These are phyloP conservation scores for Viola pubescens DNA, from an alignment of 441 rosid species.

Conservation along the genomic window DNA sequence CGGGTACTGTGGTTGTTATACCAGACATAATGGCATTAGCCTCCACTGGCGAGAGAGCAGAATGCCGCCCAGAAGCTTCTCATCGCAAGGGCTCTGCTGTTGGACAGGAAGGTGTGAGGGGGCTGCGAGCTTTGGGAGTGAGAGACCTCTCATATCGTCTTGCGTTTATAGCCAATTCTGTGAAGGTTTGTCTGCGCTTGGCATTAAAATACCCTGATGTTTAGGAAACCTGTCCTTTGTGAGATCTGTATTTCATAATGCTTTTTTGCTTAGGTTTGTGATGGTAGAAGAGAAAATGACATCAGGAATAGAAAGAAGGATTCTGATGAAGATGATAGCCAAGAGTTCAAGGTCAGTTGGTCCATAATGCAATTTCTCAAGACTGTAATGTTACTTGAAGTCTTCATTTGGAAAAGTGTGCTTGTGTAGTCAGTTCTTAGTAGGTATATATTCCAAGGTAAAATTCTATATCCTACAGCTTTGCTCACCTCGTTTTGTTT, in stretches of 20 bases:
- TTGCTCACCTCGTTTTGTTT: conserved; percentile 15
- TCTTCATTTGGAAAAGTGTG: too few relatives aligned
- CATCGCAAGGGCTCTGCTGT: conserved; percentile 54
- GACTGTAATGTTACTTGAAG: too few relatives aligned
- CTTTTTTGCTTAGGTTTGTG: conserved; percentile 46
- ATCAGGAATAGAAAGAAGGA: conserved; percentile 82
- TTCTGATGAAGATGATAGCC: conserved; percentile 65
- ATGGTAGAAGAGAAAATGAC: conserved; percentile 74
- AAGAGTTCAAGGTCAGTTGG: conserved; percentile 58
- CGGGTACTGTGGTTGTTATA: conserved; percentile 85
- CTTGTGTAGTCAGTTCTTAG: too few relatives aligned
- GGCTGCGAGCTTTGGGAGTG: conserved; percentile 85
- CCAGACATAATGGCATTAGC: conserved; percentile 89
- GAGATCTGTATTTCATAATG: conserved; percentile 7
- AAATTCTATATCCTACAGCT: not conserved
- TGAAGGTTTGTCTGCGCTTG: conserved; percentile 55
- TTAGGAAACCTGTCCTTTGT: not conserved
- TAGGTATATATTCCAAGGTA: too few relatives aligned
- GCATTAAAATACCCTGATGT: conserved; percentile 2
- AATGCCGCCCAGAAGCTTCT: conserved; percentile 70
- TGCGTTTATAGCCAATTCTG: conserved; percentile 89
- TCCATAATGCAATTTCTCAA: not conserved
- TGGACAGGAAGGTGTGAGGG: conserved; percentile 80
- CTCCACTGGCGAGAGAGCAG: conserved; percentile 95
- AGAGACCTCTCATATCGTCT: conserved; percentile 92